Percentiles rank a stretch among this genome's conserved stretches.
These are phyloP conservation scores for Coffea canephora DNA, from an alignment of 257 asterid genomes.

Conservation along the genomic window DNA sequence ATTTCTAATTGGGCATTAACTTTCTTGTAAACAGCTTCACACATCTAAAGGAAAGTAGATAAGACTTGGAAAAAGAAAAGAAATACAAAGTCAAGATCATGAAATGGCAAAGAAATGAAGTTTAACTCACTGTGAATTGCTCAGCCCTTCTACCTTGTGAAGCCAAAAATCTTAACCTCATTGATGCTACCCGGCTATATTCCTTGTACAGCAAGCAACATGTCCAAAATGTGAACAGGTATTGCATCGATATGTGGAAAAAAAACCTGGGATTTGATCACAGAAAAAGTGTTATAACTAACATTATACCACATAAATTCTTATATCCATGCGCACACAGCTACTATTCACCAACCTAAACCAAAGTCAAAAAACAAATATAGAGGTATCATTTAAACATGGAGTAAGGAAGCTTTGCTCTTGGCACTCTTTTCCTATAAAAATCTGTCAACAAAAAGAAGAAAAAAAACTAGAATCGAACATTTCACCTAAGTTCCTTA, in stretches of 20 bases:
- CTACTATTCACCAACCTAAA: background rate
- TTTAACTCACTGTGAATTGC: slow-evolving; percentile 80
- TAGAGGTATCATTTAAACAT: no score
- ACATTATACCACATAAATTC: no score
- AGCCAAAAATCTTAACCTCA: slow-evolving; percentile 83
- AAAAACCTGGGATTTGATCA: slow-evolving; percentile 72
- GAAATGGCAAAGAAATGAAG: slow-evolving; percentile 1
- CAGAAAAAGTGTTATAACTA: background rate
- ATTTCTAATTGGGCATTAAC: background rate
- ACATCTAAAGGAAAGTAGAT: background rate
- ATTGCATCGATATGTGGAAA: slow-evolving; percentile 84
- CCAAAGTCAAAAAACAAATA: no score
- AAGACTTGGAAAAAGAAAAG: background rate
- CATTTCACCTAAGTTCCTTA: no score
- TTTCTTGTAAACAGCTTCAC: background rate
- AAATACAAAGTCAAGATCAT: no score
- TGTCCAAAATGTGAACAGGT: slow-evolving; percentile 83
- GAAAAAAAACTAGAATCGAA: no score
- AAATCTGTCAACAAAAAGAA: no score
- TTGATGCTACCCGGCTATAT: slow-evolving; percentile 73
- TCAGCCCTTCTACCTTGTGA: slow-evolving; percentile 84
- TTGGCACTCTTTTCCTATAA: no score
- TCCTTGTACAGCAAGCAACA: slow-evolving; percentile 92
- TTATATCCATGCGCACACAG: background rate
- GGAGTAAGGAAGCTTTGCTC: no score